These are phyloP conservation scores for Auricularia auricula-judae DNA, from an alignment of 768 basidiomycete species.

Conservation along the genomic window DNA sequence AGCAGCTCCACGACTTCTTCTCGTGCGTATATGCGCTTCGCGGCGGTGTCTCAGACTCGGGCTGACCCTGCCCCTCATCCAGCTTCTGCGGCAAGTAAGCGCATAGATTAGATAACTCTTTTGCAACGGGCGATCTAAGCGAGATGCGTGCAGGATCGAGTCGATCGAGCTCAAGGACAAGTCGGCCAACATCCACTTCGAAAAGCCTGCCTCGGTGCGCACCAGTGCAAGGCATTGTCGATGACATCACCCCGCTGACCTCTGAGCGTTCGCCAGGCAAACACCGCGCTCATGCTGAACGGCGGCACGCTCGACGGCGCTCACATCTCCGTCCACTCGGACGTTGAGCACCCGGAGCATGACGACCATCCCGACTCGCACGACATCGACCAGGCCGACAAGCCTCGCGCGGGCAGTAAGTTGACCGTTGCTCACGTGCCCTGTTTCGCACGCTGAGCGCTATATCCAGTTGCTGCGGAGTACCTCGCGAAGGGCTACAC, in stretches of 20 bases:
- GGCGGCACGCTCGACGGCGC: slow-evolving; percentile 69
- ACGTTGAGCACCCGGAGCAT: slow-evolving; percentile 41
- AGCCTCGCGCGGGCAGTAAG: slow-evolving; percentile 79
- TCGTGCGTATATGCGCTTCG: slow-evolving; percentile 34
- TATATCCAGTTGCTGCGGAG: slow-evolving; percentile 68
- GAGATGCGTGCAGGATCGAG: slow-evolving; percentile 37
- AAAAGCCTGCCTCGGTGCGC: slow-evolving; percentile 65
- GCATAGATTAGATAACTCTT: not conserved
- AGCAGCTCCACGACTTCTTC: slow-evolving; percentile 71
- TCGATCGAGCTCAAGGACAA: slow-evolving; percentile 47
- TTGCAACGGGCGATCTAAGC: slow-evolving; percentile 5
- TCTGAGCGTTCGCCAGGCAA: not conserved
- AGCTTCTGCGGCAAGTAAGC: slow-evolving; percentile 83
- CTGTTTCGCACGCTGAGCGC: not conserved
- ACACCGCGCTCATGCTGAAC: slow-evolving; percentile 33
- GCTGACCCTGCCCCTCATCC: not conserved
- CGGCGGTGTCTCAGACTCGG: not conserved
- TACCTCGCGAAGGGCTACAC: slow-evolving; percentile 85
- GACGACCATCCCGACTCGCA: slow-evolving; percentile 22
- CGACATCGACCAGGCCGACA: slow-evolving; percentile 70
- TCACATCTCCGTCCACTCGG: slow-evolving; percentile 59
- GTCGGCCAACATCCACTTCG: slow-evolving; percentile 69
- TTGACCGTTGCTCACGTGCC: too few species aligned
- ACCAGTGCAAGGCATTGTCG: not conserved
- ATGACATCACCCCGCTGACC: not conserved